A percentile compares a stretch with the other conserved stretches of the same genome.
Evolutionary conservation across 495 filamentous ascomycete species (phyloP).

Genomic region (Aspergillus funiculosus): DNA sequence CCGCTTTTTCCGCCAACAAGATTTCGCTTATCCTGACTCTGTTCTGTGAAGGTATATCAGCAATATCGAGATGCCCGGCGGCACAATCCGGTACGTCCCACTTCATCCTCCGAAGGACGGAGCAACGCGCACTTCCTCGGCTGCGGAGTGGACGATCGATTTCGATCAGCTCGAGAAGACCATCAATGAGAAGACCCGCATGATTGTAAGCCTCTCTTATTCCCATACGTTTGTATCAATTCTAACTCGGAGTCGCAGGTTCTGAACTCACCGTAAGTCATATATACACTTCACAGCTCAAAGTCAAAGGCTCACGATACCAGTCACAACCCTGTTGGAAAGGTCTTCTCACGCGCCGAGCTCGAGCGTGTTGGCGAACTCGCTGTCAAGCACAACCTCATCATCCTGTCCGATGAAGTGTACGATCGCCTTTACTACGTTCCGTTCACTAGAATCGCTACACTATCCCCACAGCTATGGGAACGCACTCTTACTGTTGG

Average conservation of each 20-base stretch:
- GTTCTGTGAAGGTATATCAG: conserved; percentile 60
- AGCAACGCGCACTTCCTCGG: conserved; percentile 68
- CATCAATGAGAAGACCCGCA: conserved; percentile 83
- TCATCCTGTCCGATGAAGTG: conserved; percentile 93
- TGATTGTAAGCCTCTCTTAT: conserved; percentile 68
- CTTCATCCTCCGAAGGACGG: conserved; percentile 87
- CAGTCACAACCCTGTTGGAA: conserved; percentile 93
- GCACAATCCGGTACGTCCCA: conserved; percentile 87
- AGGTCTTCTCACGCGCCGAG: conserved; percentile 81
- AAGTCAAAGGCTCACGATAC: conserved; percentile 17
- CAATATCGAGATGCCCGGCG: conserved; percentile 97
- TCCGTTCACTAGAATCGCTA: conserved; percentile 87
- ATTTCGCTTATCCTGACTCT: conserved; percentile 1
- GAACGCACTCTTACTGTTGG: conserved; percentile 87
- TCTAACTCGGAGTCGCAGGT: conserved; percentile 27
- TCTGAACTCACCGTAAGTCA: conserved; percentile 40
- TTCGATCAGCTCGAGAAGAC: conserved; percentile 74
- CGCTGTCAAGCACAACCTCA: conserved; percentile 89
- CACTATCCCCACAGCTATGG: conserved; percentile 79
- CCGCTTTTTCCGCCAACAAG: not conserved
- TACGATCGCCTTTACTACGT: conserved; percentile 95
- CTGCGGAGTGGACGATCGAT: conserved; percentile 83
- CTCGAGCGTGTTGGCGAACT: conserved; percentile 80
- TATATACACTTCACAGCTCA: not conserved
- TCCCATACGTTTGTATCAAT: not conserved